Percentiles rank a stretch among this genome's conserved stretches.
Evolutionary conservation across 2,329 filamentous ascomycete species (phyloP).

Genomic region (Lasiodiplodia sp.): DNA sequence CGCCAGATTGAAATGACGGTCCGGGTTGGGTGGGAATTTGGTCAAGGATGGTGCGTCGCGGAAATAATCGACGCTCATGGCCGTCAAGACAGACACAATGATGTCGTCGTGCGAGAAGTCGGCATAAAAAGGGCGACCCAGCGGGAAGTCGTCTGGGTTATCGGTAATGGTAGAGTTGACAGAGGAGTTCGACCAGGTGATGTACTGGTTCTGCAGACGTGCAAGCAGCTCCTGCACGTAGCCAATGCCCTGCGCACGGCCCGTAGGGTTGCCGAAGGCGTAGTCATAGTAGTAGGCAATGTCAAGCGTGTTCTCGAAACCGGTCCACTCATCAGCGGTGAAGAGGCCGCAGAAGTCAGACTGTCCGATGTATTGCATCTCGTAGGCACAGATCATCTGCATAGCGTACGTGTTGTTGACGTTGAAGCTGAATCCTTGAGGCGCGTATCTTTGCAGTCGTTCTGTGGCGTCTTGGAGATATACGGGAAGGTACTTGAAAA

Average conservation of each 20-base stretch:
- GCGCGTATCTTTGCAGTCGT: constrained; percentile 57
- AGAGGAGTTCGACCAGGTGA: constrained; percentile 57
- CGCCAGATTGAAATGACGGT: constrained; percentile 58
- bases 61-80: constrained; percentile 64
- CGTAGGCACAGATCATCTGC: constrained; percentile 62
- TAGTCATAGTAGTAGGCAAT: constrained; percentile 60
- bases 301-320: constrained; percentile 62
- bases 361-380: constrained; percentile 57
- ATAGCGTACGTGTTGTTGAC: constrained; percentile 58
- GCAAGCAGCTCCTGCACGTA: constrained; percentile 62
- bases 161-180: constrained; percentile 60
- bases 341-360: constrained; percentile 63
- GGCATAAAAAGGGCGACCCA: constrained; percentile 58
- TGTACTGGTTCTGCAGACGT: constrained; percentile 56
- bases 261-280: constrained; percentile 57
- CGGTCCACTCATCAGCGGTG: constrained; percentile 62
- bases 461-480: constrained; percentile 56
- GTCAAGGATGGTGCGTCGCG: constrained; percentile 54
- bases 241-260: constrained; percentile 61
- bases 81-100: constrained; percentile 58
- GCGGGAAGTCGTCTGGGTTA: constrained; percentile 56
- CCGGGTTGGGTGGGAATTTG: constrained; percentile 51
- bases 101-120: constrained; percentile 64
- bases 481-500: constrained; percentile 54
- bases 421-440: constrained; percentile 57